phyloP scores from a whole-genome alignment of 768 basidiomycete species.

The Xerocomellus amylosporus region DNA sequence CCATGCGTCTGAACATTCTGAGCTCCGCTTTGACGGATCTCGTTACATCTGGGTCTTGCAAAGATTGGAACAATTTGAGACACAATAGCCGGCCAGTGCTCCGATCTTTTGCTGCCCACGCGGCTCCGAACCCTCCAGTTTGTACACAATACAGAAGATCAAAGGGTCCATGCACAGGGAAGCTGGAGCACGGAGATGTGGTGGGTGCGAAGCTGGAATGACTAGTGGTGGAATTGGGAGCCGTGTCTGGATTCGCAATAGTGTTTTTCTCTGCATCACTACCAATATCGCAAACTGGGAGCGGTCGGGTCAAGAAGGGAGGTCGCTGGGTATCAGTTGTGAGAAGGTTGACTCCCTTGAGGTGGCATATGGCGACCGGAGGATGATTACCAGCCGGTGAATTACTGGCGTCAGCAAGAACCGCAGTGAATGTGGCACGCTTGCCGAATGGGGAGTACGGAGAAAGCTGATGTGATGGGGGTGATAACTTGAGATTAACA shows the following conservation, averaged over 20 bases:
- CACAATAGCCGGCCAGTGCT: constrained; percentile 36
- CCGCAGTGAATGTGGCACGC: neutral
- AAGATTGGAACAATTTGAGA: constrained; percentile 34
- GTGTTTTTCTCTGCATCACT: neutral
- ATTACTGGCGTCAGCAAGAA: constrained; percentile 1
- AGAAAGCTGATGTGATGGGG: neutral
- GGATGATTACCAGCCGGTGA: neutral
- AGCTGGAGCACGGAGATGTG: neutral
- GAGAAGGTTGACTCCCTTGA: neutral
- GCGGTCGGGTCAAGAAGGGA: neutral
- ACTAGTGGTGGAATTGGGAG: neutral
- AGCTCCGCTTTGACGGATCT: constrained; percentile 34
- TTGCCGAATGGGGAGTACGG: constrained; percentile 3
- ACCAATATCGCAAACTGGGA: neutral
- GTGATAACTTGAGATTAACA: constrained; percentile 1
- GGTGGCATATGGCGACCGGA: neutral
- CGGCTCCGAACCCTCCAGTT: constrained; percentile 18
- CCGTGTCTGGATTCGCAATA: neutral
- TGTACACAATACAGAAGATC: constrained; percentile 18
- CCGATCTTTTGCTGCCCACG: constrained; percentile 25
- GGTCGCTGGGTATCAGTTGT: neutral
- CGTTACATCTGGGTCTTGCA: constrained; percentile 6
- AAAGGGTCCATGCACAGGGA: constrained; percentile 30
- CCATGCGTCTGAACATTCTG: constrained; percentile 35
- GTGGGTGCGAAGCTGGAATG: constrained; percentile 5